Base-by-base conservation (phyloP, 192 early-diverging fungal species). In the Coemansia sp. region DNA sequence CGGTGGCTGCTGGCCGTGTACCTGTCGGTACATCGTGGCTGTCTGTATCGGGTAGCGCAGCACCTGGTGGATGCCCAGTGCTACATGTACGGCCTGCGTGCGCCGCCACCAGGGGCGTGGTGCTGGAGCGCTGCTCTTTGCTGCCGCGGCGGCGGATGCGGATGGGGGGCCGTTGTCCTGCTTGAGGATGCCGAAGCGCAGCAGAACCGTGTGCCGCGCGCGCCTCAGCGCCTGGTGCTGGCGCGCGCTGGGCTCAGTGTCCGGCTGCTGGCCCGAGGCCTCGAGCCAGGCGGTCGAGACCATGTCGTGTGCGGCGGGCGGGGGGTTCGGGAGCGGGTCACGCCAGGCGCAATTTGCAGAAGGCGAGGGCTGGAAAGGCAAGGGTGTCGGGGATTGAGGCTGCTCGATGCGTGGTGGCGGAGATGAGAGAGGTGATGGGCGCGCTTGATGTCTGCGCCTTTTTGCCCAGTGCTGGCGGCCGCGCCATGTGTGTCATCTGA, bases 11-110 rank as follows among this genome's bases (percentile, higher is more conserved):
- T 13, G 37, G 29, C 28, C 53, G 1, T 37, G 11, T 20, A 55
- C 51, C 54, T 71, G 68, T 24, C 22, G 18, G 35, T 38, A 46
- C 55, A 64, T 64, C 1, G 60, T 46, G 5, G 48, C 51, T 4
- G 52, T 64, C 13, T 64, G 47, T 15, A 64, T 13, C 1, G 68
- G 68, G 41, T 64, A 72, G 23, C 53, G 35, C 8, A 50, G 35
- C 9, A 60, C n/a, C n/a, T n/a, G n/a, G n/a, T n/a, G n/a, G n/a
- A 50, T 17, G 13, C 22, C 25, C 9, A 46, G 59, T 0, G 55
- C 27, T n/a, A 50, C 40, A 1, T 23, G 5, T 0, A 58, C 28
- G 14, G 67, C 67, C 14, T 25, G 30, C 5, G 55, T 46, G 7
- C 55, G 32, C 9, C 44, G 39, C 67, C 60, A 70, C 9, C 22